Conservation (phyloP, 257 asterid genomes). For the Thymus quinquecostatus region DNA sequence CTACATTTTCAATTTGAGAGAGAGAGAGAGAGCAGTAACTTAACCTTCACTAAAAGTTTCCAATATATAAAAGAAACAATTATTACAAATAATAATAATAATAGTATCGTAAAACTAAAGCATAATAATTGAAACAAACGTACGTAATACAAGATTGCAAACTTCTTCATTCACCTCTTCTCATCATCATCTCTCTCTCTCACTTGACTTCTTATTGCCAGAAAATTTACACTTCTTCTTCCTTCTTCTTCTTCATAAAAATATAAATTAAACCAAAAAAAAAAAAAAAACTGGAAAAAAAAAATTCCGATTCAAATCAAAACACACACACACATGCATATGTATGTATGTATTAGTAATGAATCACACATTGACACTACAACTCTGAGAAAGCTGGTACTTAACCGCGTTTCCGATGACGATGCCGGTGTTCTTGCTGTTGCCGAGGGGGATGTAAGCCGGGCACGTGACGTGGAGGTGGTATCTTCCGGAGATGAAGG, state of each 20-base stretch:
- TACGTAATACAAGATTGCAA: not conserved
- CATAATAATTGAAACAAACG: not conserved
- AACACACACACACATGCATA: not conserved
- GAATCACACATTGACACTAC: slow-evolving; percentile 62
- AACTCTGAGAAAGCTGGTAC: slow-evolving; percentile 71
- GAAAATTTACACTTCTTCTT: slow-evolving; percentile 37
- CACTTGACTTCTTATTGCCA: slow-evolving; percentile 21
- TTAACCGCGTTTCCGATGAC: slow-evolving; percentile 62
- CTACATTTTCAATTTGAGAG: no score
- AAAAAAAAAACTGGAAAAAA: not conserved
- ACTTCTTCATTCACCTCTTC: not conserved
- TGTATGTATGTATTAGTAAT: not conserved
- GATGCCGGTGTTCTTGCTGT: slow-evolving; percentile 43
- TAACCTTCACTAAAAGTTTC: not conserved
- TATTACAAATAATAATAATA: slow-evolving; percentile 19
- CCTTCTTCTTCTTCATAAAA: no score
- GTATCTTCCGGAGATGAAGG: slow-evolving; percentile 61
- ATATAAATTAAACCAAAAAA: not conserved
- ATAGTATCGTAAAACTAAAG: not conserved
- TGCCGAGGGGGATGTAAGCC: slow-evolving; percentile 64
- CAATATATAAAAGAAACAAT: slow-evolving; percentile 22
- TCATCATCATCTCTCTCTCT: not conserved
- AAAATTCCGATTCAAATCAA: not conserved
- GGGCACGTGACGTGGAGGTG: slow-evolving; percentile 77
- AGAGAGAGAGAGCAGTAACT: not conserved